A percentile compares a stretch with the other conserved stretches of the same genome.
Evolutionary conservation across 768 basidiomycete species (phyloP).

Genomic region (Coprinopsis strossmayeri): DNA sequence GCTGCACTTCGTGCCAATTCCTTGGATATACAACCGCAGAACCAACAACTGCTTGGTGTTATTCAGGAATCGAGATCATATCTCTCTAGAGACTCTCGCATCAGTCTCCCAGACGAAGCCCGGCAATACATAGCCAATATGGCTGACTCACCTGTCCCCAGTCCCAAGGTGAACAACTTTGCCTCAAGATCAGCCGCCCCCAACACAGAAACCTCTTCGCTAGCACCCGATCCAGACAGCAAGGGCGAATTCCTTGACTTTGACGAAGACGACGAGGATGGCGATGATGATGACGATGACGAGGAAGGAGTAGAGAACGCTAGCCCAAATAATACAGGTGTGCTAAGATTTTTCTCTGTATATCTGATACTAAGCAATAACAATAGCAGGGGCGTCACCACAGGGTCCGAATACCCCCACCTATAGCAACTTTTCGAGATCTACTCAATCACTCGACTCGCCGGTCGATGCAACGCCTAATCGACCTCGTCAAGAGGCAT

Average conservation of each 20-base stretch:
- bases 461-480: constrained; percentile 14
- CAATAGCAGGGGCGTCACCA: constrained; percentile 12
- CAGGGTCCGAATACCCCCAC: constrained; percentile 7
- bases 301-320: constrained; percentile 32
- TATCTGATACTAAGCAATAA: constrained; percentile 13
- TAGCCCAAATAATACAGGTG: constrained; percentile 21
- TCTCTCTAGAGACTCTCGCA: constrained; percentile 57
- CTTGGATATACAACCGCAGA: constrained; percentile 15
- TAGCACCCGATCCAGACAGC: constrained; percentile 12
- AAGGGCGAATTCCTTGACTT: constrained; percentile 64
- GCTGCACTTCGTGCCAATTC: constrained; percentile 16
- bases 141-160: constrained; percentile 55
- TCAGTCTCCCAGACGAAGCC: constrained; percentile 73
- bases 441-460: constrained; percentile 1
- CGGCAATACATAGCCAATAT: constrained; percentile 65
- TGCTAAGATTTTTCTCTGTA: background rate
- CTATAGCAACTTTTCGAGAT: constrained; percentile 3
- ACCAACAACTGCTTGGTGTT: constrained; percentile 26
- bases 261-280: constrained; percentile 42
- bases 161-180: constrained; percentile 40
- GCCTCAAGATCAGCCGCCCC: constrained; percentile 18
- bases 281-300: constrained; percentile 39
- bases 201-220: constrained; percentile 6
- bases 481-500: constrained; percentile 21
- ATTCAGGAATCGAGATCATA: constrained; percentile 28